These are phyloP conservation scores for Lathyrus oleraceus DNA, from an alignment of 306 rosid species.

Conservation along the genomic window DNA sequence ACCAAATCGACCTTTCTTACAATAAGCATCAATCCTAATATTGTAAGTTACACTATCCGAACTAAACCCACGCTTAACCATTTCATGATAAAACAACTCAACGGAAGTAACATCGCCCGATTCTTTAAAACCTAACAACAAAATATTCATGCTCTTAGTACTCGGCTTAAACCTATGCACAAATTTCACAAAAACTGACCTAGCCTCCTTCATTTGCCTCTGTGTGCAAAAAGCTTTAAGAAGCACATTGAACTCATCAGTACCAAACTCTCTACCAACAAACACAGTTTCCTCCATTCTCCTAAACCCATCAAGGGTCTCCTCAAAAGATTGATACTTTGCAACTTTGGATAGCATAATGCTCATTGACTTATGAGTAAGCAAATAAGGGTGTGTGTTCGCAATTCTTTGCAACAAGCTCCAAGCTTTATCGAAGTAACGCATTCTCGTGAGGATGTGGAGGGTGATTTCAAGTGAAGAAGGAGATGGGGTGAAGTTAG, in stretches of 20 bases:
- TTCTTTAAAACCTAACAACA: constrained; percentile 89
- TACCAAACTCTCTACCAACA: constrained; percentile 56
- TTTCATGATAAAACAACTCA: constrained; percentile 85
- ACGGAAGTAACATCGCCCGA: constrained; percentile 76
- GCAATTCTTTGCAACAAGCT: constrained; percentile 49
- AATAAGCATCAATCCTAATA: constrained; percentile 77
- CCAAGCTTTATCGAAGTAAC: constrained; percentile 82
- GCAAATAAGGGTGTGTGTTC: constrained; percentile 49
- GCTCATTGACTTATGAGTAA: constrained; percentile 84
- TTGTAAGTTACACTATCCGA: constrained; percentile 68
- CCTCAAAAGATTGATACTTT: constrained; percentile 66
- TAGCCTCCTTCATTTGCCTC: constrained; percentile 89
- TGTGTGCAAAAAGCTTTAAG: constrained; percentile 73
- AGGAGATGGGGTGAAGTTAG: constrained; percentile 46
- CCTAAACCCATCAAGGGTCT: constrained; percentile 66
- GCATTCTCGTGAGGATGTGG: constrained; percentile 78
- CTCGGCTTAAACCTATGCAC: constrained; percentile 57
- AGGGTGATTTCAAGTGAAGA: constrained; percentile 73
- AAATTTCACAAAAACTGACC: constrained; percentile 67
- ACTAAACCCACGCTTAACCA: constrained; percentile 71
- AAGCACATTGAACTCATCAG: constrained; percentile 78
- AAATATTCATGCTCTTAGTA: constrained; percentile 82
- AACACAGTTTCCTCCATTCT: constrained; percentile 71
- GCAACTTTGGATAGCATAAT: constrained; percentile 78
- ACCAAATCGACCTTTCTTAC: constrained; percentile 70